These are phyloP conservation scores for Carpinus fangiana DNA, from an alignment of 306 rosid genomes.

Conservation along the genomic window DNA sequence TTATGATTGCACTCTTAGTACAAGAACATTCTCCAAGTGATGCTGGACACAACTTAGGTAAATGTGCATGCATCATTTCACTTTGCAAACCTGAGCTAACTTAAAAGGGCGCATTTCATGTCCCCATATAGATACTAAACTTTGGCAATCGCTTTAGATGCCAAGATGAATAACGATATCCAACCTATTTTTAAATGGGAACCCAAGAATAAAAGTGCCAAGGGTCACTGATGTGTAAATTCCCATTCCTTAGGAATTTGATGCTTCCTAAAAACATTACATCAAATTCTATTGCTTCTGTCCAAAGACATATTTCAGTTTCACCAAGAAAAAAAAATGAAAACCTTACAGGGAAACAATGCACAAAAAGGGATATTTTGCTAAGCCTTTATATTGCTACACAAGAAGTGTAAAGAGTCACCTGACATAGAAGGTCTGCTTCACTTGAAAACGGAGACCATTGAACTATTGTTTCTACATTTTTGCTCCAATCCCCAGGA, in stretches of 20 bases:
- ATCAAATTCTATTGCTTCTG: background rate
- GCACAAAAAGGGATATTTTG: background rate
- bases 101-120: background rate
- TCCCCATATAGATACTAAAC: background rate
- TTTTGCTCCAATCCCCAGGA: slow-evolving; percentile 64
- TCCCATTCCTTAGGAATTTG: background rate
- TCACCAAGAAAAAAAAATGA: background rate
- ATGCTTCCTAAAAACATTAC: background rate
- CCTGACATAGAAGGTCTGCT: slow-evolving; percentile 77
- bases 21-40: background rate
- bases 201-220: background rate
- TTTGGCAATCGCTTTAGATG: background rate
- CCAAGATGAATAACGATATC: background rate
- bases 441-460: slow-evolving; percentile 90
- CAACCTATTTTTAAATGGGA: background rate
- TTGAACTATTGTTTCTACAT: slow-evolving; percentile 66
- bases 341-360: background rate
- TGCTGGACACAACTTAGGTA: background rate
- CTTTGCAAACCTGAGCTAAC: background rate
- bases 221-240: background rate
- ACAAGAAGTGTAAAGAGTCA: slow-evolving; percentile 17
- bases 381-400: slow-evolving; percentile 6
- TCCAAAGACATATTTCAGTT: background rate
- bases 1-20: too few relatives aligned
- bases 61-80: background rate